phyloP scores from a whole-genome alignment of 2,329 filamentous ascomycete species.

The Cercospora zeae-maydis region DNA sequence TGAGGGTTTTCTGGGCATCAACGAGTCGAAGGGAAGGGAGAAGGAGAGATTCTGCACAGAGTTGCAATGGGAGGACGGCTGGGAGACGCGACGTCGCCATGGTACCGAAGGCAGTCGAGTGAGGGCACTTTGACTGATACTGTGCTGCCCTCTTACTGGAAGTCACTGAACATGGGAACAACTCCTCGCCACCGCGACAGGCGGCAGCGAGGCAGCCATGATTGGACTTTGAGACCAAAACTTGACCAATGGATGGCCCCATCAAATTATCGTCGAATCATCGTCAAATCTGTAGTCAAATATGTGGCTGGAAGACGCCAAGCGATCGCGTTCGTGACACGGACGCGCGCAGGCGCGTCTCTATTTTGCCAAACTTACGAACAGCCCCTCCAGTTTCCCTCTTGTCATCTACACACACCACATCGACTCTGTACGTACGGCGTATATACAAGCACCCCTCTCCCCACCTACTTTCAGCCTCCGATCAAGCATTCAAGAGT shows the following conservation, averaged over 20 bases:
- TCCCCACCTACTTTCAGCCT: not conserved
- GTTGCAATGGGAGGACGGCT: not conserved
- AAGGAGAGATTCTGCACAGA: not conserved
- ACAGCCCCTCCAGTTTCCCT: slow-evolving; percentile 2
- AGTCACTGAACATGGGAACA: too few species aligned
- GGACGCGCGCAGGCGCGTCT: not conserved
- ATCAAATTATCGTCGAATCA: not conserved
- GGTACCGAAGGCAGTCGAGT: not conserved
- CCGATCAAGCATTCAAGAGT: slow-evolving; percentile 17
- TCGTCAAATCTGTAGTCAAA: not conserved
- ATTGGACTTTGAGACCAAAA: not conserved
- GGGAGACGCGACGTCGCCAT: not conserved
- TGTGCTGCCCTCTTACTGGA: too few species aligned
- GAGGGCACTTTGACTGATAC: not conserved
- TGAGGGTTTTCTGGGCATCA: too few species aligned
- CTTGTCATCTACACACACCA: not conserved
- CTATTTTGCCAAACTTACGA: not conserved
- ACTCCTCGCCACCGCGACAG: too few species aligned
- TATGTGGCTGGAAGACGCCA: not conserved
- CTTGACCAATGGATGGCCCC: not conserved
- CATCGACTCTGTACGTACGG: not conserved
- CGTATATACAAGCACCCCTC: not conserved
- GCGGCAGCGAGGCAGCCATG: too few species aligned
- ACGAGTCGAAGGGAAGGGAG: not conserved
- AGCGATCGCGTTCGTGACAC: not conserved